Percentiles rank a stretch among this genome's conserved stretches.
Conservation (phyloP, 129 eudicot species). For the Apium graveolens region DNA sequence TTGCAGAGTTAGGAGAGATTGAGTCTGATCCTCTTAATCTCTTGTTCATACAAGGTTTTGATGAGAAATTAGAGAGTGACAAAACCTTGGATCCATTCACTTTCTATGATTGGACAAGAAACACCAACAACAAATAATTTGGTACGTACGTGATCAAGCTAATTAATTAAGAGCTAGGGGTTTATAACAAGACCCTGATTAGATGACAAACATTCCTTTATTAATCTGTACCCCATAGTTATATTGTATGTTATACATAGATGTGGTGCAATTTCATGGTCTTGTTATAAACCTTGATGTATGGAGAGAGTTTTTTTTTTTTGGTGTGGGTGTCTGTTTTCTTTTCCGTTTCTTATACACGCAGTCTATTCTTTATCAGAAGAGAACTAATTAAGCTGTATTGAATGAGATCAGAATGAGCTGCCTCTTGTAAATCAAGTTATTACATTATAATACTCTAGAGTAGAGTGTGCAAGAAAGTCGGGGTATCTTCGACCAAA, state of each 20-base stretch:
- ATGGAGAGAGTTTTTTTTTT: background rate
- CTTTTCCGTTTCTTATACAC: background rate
- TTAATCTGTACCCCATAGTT: background rate
- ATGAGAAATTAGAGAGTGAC: conserved; percentile 25
- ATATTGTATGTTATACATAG: background rate
- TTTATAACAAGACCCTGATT: conserved; percentile 12
- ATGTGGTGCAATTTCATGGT: conserved; percentile 10
- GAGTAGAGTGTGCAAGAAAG: too few relatives aligned
- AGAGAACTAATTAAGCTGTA: background rate
- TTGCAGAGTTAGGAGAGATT: conserved; percentile 70
- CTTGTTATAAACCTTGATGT: conserved; percentile 10
- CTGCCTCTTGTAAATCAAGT: background rate
- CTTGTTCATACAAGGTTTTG: conserved; percentile 52
- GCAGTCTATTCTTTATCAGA: background rate
- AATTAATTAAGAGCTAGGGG: conserved; percentile 19
- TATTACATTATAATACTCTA: too few relatives aligned
- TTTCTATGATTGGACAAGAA: conserved; percentile 43
- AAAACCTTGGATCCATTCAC: conserved; percentile 69
- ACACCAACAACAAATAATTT: conserved; percentile 11
- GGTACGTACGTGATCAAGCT: conserved; percentile 9
- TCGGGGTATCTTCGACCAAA: too few relatives aligned
- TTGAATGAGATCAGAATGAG: background rate
- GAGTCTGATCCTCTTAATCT: conserved; percentile 66
- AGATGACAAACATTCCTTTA: background rate
- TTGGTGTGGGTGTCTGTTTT: background rate